Conservation (phyloP, 768 basidiomycete species). For the Kwoniella europaea region DNA sequence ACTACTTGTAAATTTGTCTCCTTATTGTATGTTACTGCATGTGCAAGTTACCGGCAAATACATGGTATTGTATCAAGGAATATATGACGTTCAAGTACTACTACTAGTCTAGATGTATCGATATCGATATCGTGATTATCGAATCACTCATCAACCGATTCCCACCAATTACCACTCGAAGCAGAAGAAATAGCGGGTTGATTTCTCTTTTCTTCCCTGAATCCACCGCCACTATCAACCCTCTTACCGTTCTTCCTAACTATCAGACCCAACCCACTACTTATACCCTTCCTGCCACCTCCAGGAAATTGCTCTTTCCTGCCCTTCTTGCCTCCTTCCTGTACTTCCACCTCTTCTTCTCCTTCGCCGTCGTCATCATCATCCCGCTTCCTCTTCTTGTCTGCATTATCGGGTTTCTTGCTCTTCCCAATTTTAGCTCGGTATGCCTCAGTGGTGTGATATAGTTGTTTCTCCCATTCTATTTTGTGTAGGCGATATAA, state of each 20-base stretch:
- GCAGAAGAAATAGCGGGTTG: slow-evolving; percentile 12
- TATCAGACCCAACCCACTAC: slow-evolving; percentile 53
- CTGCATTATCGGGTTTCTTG: slow-evolving; percentile 6
- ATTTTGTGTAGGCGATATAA: slow-evolving; percentile 81
- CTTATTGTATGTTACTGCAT: not conserved
- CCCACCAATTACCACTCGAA: slow-evolving; percentile 41
- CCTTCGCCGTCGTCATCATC: slow-evolving; percentile 32
- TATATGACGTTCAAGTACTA: not conserved
- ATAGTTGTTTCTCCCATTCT: slow-evolving; percentile 73
- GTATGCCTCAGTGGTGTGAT: slow-evolving; percentile 50
- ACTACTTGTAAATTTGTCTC: not conserved
- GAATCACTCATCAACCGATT: slow-evolving; percentile 29
- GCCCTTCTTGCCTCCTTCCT: slow-evolving; percentile 20
- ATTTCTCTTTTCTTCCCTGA: slow-evolving; percentile 20
- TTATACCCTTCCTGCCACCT: slow-evolving; percentile 69
- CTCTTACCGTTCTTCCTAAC: slow-evolving; percentile 32
- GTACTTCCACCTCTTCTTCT: slow-evolving; percentile 11
- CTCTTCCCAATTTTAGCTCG: slow-evolving; percentile 35
- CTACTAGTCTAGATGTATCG: not conserved
- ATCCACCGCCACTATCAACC: slow-evolving; percentile 29
- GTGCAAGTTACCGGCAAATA: not conserved
- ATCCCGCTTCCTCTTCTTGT: slow-evolving; percentile 24
- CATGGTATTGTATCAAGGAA: not conserved
- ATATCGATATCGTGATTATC: not conserved
- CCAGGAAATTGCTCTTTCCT: slow-evolving; percentile 59